Base-by-base conservation (phyloP, 768 basidiomycete genomes). In the Lepiota brunneoincarnata region DNA sequence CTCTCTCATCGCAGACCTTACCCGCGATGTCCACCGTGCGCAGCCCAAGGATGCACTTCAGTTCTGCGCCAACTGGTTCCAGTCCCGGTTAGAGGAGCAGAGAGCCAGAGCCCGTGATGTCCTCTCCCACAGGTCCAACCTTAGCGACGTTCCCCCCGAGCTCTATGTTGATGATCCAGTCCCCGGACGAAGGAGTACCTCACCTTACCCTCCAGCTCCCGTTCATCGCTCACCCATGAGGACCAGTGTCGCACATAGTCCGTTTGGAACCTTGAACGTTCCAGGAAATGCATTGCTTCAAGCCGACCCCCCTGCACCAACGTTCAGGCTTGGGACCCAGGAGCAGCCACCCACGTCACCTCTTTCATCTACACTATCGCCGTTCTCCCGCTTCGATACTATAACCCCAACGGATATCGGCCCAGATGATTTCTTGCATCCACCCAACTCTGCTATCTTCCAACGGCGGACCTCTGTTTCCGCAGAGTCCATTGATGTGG, bases 21-120 rank as follows among this genome's bases (percentile, higher is more conserved):
- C 90, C 60, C 85, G 91, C 66, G 95, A 96, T 68, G 83, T 82
- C 39, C 79, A 89, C 39, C 87, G 90, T 59, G 91, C 83, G 3
- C 91, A 93, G 67, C 94, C 96, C 18, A 85, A 82, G 62, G 96
- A 98, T 65, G 83, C 87, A 3, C 85, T 97, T 42, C 96, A 98
- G 71, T 93, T 89, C 70, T 91, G 89, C 63, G 86, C 95, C 43
- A 93, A 86, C 63, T 98, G 94, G 94, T 98, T 98, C 72, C 90
- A 94, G 67, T 79, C 81, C 57, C 83, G 91, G 51, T 77, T 95
- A 46, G 89, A 93, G 59, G 89, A 93, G 64, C 93, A 95, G 64
- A 80, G 93, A 52, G 78, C 82, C 40, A 81, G 87, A 58, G 83
- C 81, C 20, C 79, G 91, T 59, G 84, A 90, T 72, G 68, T 79